Base-by-base conservation (phyloP, 1,284 basidiomycete species). In the Albatrellus sp. region DNA sequence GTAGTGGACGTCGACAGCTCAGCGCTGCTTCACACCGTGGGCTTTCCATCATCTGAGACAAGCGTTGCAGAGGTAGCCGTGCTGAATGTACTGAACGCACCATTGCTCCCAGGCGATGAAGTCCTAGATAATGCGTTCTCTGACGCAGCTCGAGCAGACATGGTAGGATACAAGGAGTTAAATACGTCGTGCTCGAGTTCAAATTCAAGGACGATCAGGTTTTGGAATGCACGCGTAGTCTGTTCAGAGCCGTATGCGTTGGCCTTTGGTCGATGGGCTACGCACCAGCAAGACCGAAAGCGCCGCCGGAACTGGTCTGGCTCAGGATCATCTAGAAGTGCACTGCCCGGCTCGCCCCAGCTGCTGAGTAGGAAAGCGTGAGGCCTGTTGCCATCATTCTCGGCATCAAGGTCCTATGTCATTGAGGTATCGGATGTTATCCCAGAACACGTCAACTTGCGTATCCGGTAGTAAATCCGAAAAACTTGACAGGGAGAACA, bases 221-320 rank as follows among this genome's bases (percentile, higher is more conserved):
- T 56, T 46, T 51, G 54, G 43, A 53, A 32, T 17, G 39, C 13
- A 29, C 16, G 13, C 28, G 39, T 14, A 12, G 11, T 13, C 28
- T 20, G 8, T 14, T 13, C 31, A n/a, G 39, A 14, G 24, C 16
- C 39, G 6, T 28, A 40, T 14, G 52, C 52, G 0, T 53, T 47
- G 49, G 57, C 54, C 37, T 56, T 54, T 40, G 77, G 77, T 9
- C 81, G 69, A 60, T 91, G 87, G 0, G 83, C 74, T 0, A 86
- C 87, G 52, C 86, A 89, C 85, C 88, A 91, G 52, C 84, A 88
- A 0, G 76, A 78, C 89, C 89, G 92, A n/a, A 66, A 63, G 13
- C 68, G 66, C 37, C 72, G 67, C 6, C 57, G 60, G 36, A 60
- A 54, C 14, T 62, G 61, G 16, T 67, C 63, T 2, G 57, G 54